Percentiles rank a stretch among this genome's conserved stretches.
These are phyloP conservation scores for Balansia obtecta DNA, from an alignment of 2,329 filamentous ascomycete species.

Conservation along the genomic window DNA sequence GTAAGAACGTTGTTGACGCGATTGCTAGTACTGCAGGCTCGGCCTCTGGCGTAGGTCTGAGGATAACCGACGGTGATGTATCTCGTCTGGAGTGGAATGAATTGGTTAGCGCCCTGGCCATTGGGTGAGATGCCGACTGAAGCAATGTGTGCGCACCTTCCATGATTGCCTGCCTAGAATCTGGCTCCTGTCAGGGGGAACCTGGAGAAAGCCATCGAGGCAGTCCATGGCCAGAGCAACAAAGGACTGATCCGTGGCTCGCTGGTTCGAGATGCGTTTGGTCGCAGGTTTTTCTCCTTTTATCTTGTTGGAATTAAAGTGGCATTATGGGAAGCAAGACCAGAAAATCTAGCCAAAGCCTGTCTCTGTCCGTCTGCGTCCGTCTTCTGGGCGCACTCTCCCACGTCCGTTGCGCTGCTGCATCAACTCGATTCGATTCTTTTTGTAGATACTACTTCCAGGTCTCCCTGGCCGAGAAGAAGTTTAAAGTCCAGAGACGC, in stretches of 20 bases:
- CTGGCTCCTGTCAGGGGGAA: constrained; percentile 37
- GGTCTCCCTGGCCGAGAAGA: background rate
- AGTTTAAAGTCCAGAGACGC: background rate
- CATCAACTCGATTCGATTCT: constrained; percentile 3
- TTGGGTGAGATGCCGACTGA: background rate
- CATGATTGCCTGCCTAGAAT: constrained; percentile 38
- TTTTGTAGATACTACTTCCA: background rate
- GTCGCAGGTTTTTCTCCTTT: background rate
- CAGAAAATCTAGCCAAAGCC: background rate
- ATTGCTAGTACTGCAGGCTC: constrained; percentile 19
- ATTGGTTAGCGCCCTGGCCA: constrained; percentile 6
- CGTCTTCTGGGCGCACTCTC: too few relatives aligned
- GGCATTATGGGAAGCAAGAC: background rate
- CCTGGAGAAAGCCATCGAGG: constrained; percentile 34
- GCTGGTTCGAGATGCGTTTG: background rate
- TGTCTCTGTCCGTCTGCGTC: background rate
- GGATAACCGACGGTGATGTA: constrained; percentile 43
- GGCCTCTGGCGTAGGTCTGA: constrained; percentile 19
- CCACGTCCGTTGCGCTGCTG: background rate
- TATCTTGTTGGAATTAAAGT: background rate
- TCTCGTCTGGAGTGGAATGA: constrained; percentile 31
- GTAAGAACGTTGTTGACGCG: constrained; percentile 25
- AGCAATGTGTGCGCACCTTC: constrained; percentile 31
- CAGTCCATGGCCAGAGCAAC: constrained; percentile 20
- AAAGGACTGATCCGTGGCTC: background rate